Evolutionary conservation across 768 basidiomycete species (phyloP).

Genomic region (Tricholoma terreum): DNA sequence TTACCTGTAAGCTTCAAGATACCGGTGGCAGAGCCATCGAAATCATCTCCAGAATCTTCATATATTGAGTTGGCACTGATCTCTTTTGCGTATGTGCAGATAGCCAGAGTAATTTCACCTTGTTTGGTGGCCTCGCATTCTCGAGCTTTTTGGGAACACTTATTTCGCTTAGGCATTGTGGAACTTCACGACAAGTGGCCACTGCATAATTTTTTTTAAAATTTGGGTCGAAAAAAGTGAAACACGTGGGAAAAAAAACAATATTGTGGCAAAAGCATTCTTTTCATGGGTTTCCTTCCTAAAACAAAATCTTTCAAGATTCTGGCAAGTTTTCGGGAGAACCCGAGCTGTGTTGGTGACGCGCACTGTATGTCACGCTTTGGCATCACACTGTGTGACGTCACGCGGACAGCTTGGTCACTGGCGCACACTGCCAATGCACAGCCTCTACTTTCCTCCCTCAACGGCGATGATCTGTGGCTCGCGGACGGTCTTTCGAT

Average conservation of each 20-base stretch:
- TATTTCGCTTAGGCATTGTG: neutral
- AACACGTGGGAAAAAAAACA: neutral
- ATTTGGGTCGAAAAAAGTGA: neutral
- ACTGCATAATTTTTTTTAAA: neutral
- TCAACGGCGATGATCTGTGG: conserved; percentile 21
- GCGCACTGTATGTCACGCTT: no score
- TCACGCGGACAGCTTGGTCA: no score
- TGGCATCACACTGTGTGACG: no score
- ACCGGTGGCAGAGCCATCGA: no score
- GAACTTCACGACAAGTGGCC: no score
- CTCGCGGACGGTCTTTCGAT: conserved; percentile 45
- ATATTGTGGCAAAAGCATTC: conserved; percentile 1
- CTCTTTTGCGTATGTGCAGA: neutral
- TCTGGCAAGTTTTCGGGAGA: no score
- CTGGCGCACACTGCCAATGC: no score
- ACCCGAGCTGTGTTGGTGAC: no score
- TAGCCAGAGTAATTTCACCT: neutral
- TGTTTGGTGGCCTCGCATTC: neutral
- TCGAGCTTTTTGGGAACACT: neutral
- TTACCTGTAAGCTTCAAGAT: no score
- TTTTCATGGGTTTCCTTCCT: no score
- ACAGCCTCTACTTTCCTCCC: neutral
- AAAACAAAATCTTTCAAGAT: no score
- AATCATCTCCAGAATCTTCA: no score
- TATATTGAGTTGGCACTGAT: neutral